Percentiles rank a stretch among this genome's conserved stretches.
Conservation (phyloP, 768 basidiomycete genomes). For the Coprinellus aureogranulatus region DNA sequence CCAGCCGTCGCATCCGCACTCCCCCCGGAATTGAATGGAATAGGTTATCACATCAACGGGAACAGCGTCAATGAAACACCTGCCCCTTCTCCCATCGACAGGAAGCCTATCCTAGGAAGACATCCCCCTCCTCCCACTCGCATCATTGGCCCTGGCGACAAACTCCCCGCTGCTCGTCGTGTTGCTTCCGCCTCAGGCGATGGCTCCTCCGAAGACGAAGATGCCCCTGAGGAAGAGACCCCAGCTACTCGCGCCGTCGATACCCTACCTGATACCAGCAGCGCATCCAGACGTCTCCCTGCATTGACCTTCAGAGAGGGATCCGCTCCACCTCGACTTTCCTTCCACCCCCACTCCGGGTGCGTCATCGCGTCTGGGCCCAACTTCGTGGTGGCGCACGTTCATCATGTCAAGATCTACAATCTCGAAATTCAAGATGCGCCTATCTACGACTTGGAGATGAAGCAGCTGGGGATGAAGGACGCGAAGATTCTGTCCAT, state of each 20-base stretch:
- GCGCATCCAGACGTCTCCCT: conserved; percentile 59
- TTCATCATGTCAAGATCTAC: conserved; percentile 62
- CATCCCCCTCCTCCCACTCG: conserved; percentile 77
- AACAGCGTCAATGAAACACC: conserved; percentile 17
- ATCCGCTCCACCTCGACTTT: conserved; percentile 47
- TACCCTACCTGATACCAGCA: conserved; percentile 64
- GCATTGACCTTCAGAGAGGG: conserved; percentile 38
- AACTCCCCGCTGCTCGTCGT: conserved; percentile 60
- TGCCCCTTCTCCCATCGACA: conserved; percentile 27
- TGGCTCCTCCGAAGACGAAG: conserved; percentile 60
- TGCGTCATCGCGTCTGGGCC: conserved; percentile 56
- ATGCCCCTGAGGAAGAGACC: conserved; percentile 44
- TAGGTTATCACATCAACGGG: not conserved
- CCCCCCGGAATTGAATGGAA: conserved; percentile 19
- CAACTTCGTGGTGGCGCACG: conserved; percentile 54
- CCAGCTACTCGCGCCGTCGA: conserved; percentile 29
- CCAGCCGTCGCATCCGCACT: conserved; percentile 27
- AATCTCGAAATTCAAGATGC: conserved; percentile 49
- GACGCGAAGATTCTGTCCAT: conserved; percentile 72
- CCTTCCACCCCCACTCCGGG: conserved; percentile 58
- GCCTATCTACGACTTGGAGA: conserved; percentile 53
- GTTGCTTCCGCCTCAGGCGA: conserved; percentile 30
- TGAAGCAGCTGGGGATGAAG: conserved; percentile 60
- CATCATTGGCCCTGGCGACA: conserved; percentile 65
- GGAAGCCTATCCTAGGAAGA: conserved; percentile 36